Percentiles rank a stretch among this genome's conserved stretches.
These are phyloP conservation scores for Hyaloperonospora arabidopsidis DNA, from an alignment of 352 stramenopile species.

Conservation along the genomic window DNA sequence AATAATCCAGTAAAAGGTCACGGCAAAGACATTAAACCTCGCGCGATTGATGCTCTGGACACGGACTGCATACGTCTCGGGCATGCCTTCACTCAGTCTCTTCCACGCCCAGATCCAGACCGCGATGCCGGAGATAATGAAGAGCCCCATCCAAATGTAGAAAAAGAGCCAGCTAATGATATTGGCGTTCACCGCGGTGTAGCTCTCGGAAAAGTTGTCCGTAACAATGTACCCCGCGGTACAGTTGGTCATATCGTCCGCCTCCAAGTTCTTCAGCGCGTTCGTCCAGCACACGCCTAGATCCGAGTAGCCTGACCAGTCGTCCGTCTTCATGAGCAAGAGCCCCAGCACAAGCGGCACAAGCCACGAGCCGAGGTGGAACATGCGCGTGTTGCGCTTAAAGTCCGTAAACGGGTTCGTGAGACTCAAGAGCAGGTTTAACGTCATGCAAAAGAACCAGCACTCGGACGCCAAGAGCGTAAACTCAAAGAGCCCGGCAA, in stretches of 20 bases:
- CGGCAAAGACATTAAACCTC: constrained; percentile 83
- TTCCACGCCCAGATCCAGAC: constrained; percentile 85
- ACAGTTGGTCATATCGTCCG: constrained; percentile 31
- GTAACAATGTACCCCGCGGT: constrained; percentile 34
- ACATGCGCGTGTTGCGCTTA: constrained; percentile 77
- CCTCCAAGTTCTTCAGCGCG: constrained; percentile 54
- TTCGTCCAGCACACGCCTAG: constrained; percentile 85
- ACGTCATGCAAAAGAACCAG: constrained; percentile 88
- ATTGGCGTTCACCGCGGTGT: constrained; percentile 78
- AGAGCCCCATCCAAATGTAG: constrained; percentile 81
- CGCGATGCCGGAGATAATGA: constrained; percentile 73
- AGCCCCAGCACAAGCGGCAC: constrained; percentile 48
- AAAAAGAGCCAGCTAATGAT: constrained; percentile 84
- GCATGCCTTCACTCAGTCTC: constrained; percentile 80
- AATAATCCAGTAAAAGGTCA: constrained; percentile 85
- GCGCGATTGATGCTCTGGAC: constrained; percentile 84
- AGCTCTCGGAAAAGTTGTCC: constrained; percentile 53
- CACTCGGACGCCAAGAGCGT: constrained; percentile 74
- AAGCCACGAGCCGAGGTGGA: constrained; percentile 83
- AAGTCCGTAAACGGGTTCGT: constrained; percentile 89
- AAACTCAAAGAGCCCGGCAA: constrained; percentile 81
- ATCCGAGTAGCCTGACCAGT: constrained; percentile 83
- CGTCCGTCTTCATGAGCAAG: constrained; percentile 58
- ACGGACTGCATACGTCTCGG: constrained; percentile 77
- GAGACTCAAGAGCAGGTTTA: constrained; percentile 80